Conservation (phyloP, 768 basidiomycete genomes). For the Trametopsis cervina region DNA sequence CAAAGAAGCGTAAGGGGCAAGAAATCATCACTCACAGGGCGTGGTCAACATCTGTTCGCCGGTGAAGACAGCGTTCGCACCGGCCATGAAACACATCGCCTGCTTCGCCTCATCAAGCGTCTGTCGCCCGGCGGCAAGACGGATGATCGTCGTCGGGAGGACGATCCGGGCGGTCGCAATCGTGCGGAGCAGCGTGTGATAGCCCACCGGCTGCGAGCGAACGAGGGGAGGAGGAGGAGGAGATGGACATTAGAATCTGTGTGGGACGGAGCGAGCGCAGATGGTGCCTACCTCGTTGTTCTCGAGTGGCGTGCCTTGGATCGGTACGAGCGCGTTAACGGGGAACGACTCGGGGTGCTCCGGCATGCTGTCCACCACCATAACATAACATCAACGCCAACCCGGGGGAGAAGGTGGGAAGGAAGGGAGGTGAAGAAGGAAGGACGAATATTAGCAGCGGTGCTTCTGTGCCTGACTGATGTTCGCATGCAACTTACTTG, state of each 20-base stretch:
- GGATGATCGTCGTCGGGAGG: slow-evolving; percentile 87
- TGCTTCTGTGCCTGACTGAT: slow-evolving; percentile 1
- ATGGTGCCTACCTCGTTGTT: slow-evolving; percentile 64
- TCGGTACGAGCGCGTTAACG: slow-evolving; percentile 95
- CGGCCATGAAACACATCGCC: slow-evolving; percentile 98
- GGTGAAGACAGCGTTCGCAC: slow-evolving; percentile 98
- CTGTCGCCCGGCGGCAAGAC: slow-evolving; percentile 91
- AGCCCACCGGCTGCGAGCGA: slow-evolving; percentile 60
- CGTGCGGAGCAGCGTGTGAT: slow-evolving; percentile 84
- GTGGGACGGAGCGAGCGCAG: too few species aligned
- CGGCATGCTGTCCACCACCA: slow-evolving; percentile 54
- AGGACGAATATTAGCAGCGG: not conserved
- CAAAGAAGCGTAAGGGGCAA: not conserved
- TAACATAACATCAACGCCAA: too few species aligned
- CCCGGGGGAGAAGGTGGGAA: too few species aligned
- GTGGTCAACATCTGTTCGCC: slow-evolving; percentile 97
- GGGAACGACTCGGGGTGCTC: slow-evolving; percentile 99
- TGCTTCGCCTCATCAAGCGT: slow-evolving; percentile 87
- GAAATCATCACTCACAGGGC: slow-evolving; percentile 61
- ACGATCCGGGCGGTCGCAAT: slow-evolving; percentile 94
- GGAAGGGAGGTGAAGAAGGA: too few species aligned
- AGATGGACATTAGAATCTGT: not conserved
- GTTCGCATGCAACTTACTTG: slow-evolving; percentile 46
- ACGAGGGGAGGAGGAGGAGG: not conserved
- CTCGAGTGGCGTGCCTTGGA: slow-evolving; percentile 90